Percentiles rank a stretch among this genome's conserved stretches.
These are phyloP conservation scores for Ziziphus jujuba DNA, from an alignment of 306 rosid genomes.

Conservation along the genomic window DNA sequence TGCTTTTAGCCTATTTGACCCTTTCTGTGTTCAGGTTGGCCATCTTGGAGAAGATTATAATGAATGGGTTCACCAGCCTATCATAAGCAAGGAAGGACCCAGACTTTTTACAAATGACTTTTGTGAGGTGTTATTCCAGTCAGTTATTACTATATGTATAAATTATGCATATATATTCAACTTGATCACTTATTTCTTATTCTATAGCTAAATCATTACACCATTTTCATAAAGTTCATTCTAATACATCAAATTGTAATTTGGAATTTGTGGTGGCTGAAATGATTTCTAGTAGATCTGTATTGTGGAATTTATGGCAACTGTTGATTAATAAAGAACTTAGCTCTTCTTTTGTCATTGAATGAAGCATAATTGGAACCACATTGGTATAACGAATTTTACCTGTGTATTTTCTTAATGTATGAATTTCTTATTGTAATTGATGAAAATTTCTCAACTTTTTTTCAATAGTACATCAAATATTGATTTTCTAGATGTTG, in stretches of 20 bases:
- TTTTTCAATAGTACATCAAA: too few species aligned
- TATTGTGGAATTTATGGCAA: too few species aligned
- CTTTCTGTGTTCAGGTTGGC: constrained; percentile 55
- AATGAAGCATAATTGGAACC: too few species aligned
- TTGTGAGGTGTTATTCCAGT: constrained; percentile 49
- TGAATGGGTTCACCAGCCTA: constrained; percentile 92
- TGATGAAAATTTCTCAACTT: too few species aligned
- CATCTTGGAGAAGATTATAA: constrained; percentile 75
- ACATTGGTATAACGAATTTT: too few species aligned
- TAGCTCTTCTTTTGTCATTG: too few species aligned
- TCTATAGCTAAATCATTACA: not conserved
- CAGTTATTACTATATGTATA: not conserved
- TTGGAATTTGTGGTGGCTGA: not conserved
- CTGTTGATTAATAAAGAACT: too few species aligned
- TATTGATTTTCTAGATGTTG: too few species aligned
- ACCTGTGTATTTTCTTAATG: too few species aligned
- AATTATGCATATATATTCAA: not conserved
- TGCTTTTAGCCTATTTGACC: not conserved
- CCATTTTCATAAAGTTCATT: not conserved
- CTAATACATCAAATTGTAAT: not conserved
- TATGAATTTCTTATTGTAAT: too few species aligned
- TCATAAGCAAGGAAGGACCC: constrained; percentile 85
- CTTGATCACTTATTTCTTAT: not conserved
- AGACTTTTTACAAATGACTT: constrained; percentile 62
- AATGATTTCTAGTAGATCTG: not conserved